phyloP scores from a whole-genome alignment of 768 basidiomycete species.

The Tephrocybe rancida region DNA sequence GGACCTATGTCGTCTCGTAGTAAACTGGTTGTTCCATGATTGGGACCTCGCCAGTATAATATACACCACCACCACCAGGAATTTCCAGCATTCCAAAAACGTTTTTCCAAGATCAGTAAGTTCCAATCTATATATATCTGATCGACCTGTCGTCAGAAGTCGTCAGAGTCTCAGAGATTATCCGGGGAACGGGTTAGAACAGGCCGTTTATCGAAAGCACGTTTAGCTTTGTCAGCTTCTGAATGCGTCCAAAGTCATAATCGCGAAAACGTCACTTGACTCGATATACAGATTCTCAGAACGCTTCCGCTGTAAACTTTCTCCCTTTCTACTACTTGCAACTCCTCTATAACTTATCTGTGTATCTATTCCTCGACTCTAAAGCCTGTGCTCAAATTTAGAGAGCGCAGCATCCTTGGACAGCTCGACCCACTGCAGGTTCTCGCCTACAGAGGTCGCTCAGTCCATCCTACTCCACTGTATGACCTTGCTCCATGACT shows the following conservation, averaged over 20 bases:
- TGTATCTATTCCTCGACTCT: slow-evolving; percentile 1
- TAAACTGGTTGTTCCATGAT: too few species aligned
- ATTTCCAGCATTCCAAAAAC: too few species aligned
- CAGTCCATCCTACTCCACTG: slow-evolving; percentile 40
- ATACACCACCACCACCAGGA: too few species aligned
- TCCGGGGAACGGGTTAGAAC: too few species aligned
- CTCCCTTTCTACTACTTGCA: neutral
- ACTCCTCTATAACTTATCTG: slow-evolving; percentile 12
- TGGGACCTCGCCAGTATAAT: too few species aligned
- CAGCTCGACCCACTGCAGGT: slow-evolving; percentile 29
- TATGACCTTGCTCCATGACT: slow-evolving; percentile 83
- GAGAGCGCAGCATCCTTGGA: slow-evolving; percentile 25
- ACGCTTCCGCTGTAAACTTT: neutral
- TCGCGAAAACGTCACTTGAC: slow-evolving; percentile 1
- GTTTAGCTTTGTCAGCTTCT: slow-evolving; percentile 13
- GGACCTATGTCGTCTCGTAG: too few species aligned
- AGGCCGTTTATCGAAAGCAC: too few species aligned
- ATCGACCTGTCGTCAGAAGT: too few species aligned
- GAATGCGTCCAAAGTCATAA: neutral
- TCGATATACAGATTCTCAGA: neutral
- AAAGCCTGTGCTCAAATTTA: slow-evolving; percentile 22
- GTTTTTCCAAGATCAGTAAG: too few species aligned
- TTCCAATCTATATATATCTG: too few species aligned
- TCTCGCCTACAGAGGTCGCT: slow-evolving; percentile 37
- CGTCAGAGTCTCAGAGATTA: too few species aligned